phyloP scores from a whole-genome alignment of 805 yeast species.

The Pichia cephalocereana region DNA sequence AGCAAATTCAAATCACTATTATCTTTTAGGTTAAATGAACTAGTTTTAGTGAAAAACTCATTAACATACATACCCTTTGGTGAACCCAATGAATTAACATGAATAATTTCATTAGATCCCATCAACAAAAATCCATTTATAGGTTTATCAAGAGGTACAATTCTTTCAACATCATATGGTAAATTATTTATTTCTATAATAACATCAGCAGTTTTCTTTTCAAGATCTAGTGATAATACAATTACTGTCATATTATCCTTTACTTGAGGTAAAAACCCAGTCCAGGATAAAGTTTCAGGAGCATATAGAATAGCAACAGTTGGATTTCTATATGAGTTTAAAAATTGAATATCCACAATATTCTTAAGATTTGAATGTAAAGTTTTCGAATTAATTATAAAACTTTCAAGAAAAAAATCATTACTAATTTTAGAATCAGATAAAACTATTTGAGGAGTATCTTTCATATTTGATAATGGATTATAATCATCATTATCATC shows the following conservation, averaged over 20 bases:
- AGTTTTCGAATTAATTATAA: constrained; percentile 45
- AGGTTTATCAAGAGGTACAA: constrained; percentile 57
- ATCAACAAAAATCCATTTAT: constrained; percentile 58
- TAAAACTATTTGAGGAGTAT: constrained; percentile 1
- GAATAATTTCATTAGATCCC: constrained; percentile 71
- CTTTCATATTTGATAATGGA: constrained; percentile 6
- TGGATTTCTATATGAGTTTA: constrained; percentile 72
- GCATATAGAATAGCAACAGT: constrained; percentile 38
- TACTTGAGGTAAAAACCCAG: constrained; percentile 54
- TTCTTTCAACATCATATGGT: constrained; percentile 63
- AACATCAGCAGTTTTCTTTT: constrained; percentile 48
- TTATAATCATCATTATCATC: constrained; percentile 20
- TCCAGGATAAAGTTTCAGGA: constrained; percentile 49
- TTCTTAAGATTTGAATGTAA: constrained; percentile 50
- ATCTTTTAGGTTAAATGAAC: constrained; percentile 36
- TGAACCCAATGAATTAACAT: constrained; percentile 72
- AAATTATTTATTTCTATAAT: constrained; percentile 56
- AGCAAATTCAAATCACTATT: constrained; percentile 41
- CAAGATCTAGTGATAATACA: constrained; percentile 61
- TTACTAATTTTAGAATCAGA: constrained; percentile 9
- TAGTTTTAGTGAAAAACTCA: constrained; percentile 34
- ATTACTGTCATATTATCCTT: constrained; percentile 56
- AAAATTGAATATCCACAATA: constrained; percentile 62
- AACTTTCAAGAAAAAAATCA: constrained; percentile 42
- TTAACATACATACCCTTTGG: constrained; percentile 56